These are phyloP conservation scores for Coemansia interrupta DNA, from an alignment of 192 early-diverging fungal species.

Conservation along the genomic window DNA sequence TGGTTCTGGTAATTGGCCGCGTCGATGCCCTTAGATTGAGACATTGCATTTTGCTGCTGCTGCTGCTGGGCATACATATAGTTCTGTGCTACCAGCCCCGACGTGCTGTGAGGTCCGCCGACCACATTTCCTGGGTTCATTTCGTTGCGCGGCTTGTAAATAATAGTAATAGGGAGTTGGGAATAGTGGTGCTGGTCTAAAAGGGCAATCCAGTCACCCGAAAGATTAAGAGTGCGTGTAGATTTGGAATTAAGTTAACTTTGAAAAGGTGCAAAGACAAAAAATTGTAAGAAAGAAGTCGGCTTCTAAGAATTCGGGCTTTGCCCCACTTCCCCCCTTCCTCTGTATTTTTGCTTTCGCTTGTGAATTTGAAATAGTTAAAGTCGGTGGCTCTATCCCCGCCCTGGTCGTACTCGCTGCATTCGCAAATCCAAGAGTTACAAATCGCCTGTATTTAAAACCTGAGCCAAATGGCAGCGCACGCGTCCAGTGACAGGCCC, in stretches of 20 bases:
- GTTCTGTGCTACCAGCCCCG: slow-evolving; percentile 17
- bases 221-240: too few species aligned
- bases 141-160: neutral
- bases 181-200: neutral
- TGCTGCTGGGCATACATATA: slow-evolving; percentile 35
- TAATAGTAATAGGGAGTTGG: too few species aligned
- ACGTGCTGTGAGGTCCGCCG: slow-evolving; percentile 13
- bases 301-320: neutral
- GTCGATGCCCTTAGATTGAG: slow-evolving; percentile 21
- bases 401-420: too few species aligned
- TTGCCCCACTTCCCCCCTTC: too few species aligned
- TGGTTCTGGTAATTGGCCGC: slow-evolving; percentile 43
- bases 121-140: slow-evolving; percentile 29
- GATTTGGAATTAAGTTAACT: neutral
- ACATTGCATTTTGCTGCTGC: slow-evolving; percentile 17
- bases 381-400: neutral
- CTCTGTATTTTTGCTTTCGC: neutral
- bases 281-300: neutral
- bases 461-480: neutral
- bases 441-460: neutral
- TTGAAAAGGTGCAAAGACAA: neutral
- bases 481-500: neutral
- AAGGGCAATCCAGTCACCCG: neutral
- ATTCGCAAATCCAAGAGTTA: neutral
- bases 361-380: neutral